Evolutionary conservation across 441 rosid species (phyloP).

Genomic region (Pelargonium australe): DNA sequence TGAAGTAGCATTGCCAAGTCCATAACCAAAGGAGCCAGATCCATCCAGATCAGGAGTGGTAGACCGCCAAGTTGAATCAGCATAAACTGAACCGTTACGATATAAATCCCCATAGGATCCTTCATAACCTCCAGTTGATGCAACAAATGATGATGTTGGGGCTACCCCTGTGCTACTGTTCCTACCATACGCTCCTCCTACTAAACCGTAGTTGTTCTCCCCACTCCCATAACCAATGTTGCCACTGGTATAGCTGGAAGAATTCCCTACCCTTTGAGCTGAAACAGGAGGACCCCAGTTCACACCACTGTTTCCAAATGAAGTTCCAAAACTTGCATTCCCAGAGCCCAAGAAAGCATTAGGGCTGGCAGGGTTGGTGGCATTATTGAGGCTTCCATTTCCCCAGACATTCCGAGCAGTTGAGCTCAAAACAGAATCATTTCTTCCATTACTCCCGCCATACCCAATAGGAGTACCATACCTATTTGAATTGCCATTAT

Average conservation of each 20-base stretch:
- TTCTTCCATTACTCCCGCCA: slow-evolving; percentile 34
- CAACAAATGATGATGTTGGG: slow-evolving; percentile 38
- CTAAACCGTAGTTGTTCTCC: slow-evolving; percentile 29
- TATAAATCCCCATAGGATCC: slow-evolving; percentile 47
- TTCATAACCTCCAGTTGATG: slow-evolving; percentile 37
- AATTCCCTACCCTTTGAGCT: slow-evolving; percentile 25
- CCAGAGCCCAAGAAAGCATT: slow-evolving; percentile 33
- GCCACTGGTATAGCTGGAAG: slow-evolving; percentile 26
- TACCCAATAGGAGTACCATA: slow-evolving; percentile 49
- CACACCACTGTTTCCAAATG: slow-evolving; percentile 43
- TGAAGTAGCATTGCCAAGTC: slow-evolving; percentile 39
- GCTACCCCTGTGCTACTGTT: slow-evolving; percentile 31
- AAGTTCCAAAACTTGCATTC: slow-evolving; percentile 30
- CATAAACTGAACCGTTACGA: slow-evolving; percentile 41
- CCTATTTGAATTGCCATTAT: slow-evolving; percentile 41
- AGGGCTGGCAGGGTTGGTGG: slow-evolving; percentile 28
- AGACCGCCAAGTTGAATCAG: slow-evolving; percentile 52
- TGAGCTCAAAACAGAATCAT: slow-evolving; percentile 41
- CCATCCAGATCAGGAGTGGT: slow-evolving; percentile 40
- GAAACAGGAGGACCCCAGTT: slow-evolving; percentile 46
- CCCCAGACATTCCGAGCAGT: slow-evolving; percentile 54
- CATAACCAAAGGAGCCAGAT: slow-evolving; percentile 44
- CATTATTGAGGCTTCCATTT: slow-evolving; percentile 40
- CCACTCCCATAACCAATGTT: slow-evolving; percentile 28
- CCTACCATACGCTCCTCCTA: slow-evolving; percentile 42